Evolutionary conservation across 768 basidiomycete genomes (phyloP).

Genomic region (Hericium alpestre): DNA sequence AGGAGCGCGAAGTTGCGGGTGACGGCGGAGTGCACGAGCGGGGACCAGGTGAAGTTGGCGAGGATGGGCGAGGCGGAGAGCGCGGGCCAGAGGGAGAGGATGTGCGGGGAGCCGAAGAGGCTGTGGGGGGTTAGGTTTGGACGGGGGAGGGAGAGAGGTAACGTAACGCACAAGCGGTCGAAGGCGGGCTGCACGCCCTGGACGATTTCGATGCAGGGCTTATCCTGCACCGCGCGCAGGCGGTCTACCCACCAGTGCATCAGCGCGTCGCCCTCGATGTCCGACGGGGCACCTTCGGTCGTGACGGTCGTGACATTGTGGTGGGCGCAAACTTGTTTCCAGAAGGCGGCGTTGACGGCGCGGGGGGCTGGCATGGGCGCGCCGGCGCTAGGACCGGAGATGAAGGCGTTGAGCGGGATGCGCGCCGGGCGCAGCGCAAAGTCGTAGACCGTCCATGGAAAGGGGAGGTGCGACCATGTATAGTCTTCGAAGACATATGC

Average conservation of each 20-base stretch:
- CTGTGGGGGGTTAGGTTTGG: neutral
- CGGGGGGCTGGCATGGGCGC: neutral
- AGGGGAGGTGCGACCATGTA: conserved; percentile 36
- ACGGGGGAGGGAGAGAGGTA: neutral
- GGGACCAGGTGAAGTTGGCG: conserved; percentile 14
- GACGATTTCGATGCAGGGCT: neutral
- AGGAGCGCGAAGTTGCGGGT: conserved; percentile 13
- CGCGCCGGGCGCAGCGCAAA: conserved; percentile 44
- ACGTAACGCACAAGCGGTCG: neutral
- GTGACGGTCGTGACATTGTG: neutral
- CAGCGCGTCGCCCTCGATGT: neutral
- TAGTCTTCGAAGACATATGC: conserved; percentile 49
- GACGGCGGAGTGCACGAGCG: conserved; percentile 15
- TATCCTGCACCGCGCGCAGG: neutral
- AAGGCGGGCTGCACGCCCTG: neutral
- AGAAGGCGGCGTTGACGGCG: neutral
- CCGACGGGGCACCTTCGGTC: neutral
- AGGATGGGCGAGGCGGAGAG: conserved; percentile 10
- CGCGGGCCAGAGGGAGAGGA: neutral
- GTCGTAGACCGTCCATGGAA: conserved; percentile 27
- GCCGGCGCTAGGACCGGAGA: conserved; percentile 3
- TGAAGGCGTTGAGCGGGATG: conserved; percentile 42
- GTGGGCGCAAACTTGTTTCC: neutral
- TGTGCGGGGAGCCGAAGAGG: neutral
- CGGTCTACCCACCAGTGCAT: neutral